Evolutionary conservation across 2,329 filamentous ascomycete genomes (phyloP).

Genomic region (Periconia digitata): DNA sequence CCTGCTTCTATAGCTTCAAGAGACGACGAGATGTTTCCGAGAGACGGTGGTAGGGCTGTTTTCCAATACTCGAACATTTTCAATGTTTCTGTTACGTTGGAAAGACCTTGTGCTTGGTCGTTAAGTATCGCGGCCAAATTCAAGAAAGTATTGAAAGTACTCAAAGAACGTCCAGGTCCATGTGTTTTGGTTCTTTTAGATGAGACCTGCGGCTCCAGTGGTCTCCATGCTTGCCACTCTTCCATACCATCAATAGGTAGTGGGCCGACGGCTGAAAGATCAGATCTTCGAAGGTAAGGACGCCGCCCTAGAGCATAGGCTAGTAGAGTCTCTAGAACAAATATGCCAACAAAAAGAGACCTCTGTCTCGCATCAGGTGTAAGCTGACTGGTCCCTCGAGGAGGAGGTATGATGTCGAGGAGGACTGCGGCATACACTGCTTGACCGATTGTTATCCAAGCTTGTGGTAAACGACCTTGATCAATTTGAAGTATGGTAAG

Average conservation of each 20-base stretch:
- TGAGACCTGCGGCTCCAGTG: not conserved
- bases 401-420: not conserved
- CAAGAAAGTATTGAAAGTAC: not conserved
- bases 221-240: not conserved
- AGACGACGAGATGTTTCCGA: not conserved
- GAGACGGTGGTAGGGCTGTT: not conserved
- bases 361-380: not conserved
- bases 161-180: not conserved
- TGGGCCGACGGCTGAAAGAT: not conserved
- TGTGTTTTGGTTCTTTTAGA: not conserved
- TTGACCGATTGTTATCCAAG: not conserved
- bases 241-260: not conserved
- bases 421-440: not conserved
- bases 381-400: not conserved
- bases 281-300: not conserved
- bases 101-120: not conserved
- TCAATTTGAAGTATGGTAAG: not conserved
- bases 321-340: not conserved
- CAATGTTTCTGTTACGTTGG: not conserved
- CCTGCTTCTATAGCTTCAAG: not conserved
- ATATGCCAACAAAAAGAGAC: not conserved
- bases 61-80: not conserved
- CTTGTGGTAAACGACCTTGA: not conserved
- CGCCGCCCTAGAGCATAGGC: not conserved
- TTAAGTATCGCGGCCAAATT: not conserved